phyloP scores from a whole-genome alignment of 2,329 filamentous ascomycete species.

The Seiridium unicorne region DNA sequence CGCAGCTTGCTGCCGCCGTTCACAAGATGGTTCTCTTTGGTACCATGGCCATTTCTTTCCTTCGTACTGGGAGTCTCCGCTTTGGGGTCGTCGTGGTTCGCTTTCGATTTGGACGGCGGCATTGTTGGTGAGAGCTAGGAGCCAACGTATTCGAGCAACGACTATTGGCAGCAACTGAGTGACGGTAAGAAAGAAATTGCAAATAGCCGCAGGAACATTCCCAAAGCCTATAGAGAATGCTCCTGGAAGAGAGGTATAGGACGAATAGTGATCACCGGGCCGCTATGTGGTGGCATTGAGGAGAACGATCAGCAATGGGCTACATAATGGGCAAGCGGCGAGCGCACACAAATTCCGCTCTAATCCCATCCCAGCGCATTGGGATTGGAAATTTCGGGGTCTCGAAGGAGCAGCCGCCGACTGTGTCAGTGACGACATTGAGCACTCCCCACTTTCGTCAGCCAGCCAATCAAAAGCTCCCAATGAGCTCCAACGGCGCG shows the following conservation, averaged over 20 bases:
- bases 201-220: background rate
- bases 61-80: constrained; percentile 32
- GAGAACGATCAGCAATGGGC: background rate
- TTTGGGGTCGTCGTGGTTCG: constrained; percentile 31
- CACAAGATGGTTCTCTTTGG: constrained; percentile 32
- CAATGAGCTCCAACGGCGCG: background rate
- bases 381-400: constrained; percentile 3
- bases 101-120: constrained; percentile 25
- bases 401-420: constrained; percentile 2
- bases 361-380: constrained; percentile 3
- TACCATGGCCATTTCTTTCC: constrained; percentile 26
- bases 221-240: background rate
- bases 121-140: constrained; percentile 4
- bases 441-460: background rate
- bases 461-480: background rate
- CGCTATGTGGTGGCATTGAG: background rate
- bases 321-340: background rate
- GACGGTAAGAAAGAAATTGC: background rate
- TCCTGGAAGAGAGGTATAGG: background rate
- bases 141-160: background rate
- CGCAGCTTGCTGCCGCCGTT: constrained; percentile 50
- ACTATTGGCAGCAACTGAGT: background rate
- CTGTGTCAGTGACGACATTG: constrained; percentile 1
- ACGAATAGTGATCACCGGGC: background rate
- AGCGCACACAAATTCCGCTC: background rate